Conservation (phyloP, 2,329 filamentous ascomycete species). For the Setomelanomma holmii region DNA sequence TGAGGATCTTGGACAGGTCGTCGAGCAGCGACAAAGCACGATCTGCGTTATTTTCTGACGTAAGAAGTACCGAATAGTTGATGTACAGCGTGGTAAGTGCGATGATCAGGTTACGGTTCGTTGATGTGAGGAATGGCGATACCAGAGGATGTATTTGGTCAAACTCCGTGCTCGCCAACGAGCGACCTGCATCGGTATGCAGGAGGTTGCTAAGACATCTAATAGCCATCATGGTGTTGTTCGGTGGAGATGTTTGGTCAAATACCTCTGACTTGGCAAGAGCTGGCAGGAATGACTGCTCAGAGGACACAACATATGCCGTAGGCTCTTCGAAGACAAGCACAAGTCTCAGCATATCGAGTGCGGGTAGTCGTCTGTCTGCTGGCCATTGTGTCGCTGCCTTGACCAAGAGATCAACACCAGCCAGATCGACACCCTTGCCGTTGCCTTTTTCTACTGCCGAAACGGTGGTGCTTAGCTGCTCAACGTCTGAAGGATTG, state of each 20-base stretch:
- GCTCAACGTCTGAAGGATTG: slow-evolving; percentile 72
- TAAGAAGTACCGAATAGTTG: slow-evolving; percentile 80
- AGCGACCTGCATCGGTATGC: slow-evolving; percentile 72
- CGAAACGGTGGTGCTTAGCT: slow-evolving; percentile 66
- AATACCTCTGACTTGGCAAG: slow-evolving; percentile 67
- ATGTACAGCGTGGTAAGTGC: slow-evolving; percentile 83
- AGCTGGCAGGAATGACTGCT: slow-evolving; percentile 65
- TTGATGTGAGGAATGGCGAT: slow-evolving; percentile 62
- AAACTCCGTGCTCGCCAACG: slow-evolving; percentile 62
- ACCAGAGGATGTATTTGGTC: slow-evolving; percentile 69
- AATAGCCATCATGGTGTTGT: slow-evolving; percentile 86
- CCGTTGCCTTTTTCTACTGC: slow-evolving; percentile 64
- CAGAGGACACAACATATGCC: slow-evolving; percentile 60
- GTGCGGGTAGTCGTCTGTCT: slow-evolving; percentile 77
- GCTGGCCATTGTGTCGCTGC: slow-evolving; percentile 82
- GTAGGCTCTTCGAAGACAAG: slow-evolving; percentile 73
- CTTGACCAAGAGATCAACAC: slow-evolving; percentile 71
- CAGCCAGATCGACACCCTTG: slow-evolving; percentile 53
- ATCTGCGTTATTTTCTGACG: slow-evolving; percentile 57
- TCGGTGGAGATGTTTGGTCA: slow-evolving; percentile 67
- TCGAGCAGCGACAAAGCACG: slow-evolving; percentile 63
- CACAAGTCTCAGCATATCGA: slow-evolving; percentile 87
- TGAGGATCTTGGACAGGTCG: slow-evolving; percentile 68
- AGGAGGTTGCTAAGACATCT: slow-evolving; percentile 87
- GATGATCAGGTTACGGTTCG: slow-evolving; percentile 81